Percentiles rank a stretch among this genome's conserved stretches.
These are phyloP conservation scores for Colletotrichum sp. DNA, from an alignment of 2,329 filamentous ascomycete genomes.

Conservation along the genomic window DNA sequence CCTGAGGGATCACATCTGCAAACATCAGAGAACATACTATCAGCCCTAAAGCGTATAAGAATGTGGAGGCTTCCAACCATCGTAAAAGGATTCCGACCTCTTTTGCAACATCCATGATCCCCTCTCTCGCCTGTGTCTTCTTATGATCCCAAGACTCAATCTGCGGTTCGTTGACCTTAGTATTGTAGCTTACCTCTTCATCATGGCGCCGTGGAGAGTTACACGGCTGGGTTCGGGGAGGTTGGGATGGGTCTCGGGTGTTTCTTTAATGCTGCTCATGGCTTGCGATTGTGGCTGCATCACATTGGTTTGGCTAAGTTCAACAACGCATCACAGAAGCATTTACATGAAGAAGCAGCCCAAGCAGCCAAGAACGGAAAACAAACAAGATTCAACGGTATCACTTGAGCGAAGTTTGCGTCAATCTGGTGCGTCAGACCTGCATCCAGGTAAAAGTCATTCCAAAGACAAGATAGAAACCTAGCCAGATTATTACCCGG, in stretches of 20 bases:
- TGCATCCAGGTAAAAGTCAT: neutral
- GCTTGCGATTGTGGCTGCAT: neutral
- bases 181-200: neutral
- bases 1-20: neutral
- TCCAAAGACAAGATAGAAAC: neutral
- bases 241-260: neutral
- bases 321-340: rapidly evolving
- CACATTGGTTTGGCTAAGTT: neutral
- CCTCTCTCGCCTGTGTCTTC: neutral
- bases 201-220: neutral
- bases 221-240: neutral
- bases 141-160: neutral
- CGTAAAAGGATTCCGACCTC: neutral
- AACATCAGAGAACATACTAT: neutral
- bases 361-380: neutral
- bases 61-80: neutral
- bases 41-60: neutral
- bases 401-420: neutral
- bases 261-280: neutral
- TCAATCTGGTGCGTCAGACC: neutral
- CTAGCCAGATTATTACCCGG: no score
- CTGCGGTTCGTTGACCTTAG: neutral
- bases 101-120: neutral
- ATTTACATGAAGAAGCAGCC: neutral
- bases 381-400: neutral